Evolutionary conservation across 345 rosid species (phyloP), one percentile per base, ranked within the genome.

Genomic region (Corchorus capsularis): DNA sequence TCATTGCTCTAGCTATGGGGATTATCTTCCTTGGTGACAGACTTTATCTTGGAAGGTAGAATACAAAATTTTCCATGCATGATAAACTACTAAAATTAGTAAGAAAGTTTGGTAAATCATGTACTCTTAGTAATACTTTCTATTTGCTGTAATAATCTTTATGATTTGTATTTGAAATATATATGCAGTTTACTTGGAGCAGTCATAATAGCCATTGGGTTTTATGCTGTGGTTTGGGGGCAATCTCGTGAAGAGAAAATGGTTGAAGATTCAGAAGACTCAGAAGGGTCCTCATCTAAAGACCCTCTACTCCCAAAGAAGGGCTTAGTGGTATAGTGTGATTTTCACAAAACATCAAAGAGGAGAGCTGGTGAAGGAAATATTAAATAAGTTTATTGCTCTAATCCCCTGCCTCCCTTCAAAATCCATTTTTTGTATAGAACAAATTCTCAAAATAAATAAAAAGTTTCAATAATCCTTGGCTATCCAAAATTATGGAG

Each of bases 41-140:
- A n/a, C 83, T 85, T 67, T 75, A 61, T 78, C 80, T 82, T 69
- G 87, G 87, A 66, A 85, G 85, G 86, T 83, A 79, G 10, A 5
- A 0, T 45, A 39, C 5, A 6, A 39, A 1, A 6, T 15, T 8
- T 34, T 7, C 12, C 46, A 8, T 43, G 3, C 8, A 15, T 19
- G 2, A 56, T 19, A 56, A 41, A 5, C 4, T 43, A 16, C 43
- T 39, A 39, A 39, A 39, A 39, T 1, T 22, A 66, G 9, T 1
- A 45, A 45, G 2, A 8, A n/a, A 17, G 59, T n/a, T 54, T 54
- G 10, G 2, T 4, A 52, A 52, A 17, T 53, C 20, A 53, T 53
- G 15, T 15, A 52, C n/a, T 16, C 19, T 53, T 17, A 16, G 57
- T 16, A 32, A 32, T 13, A 4, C 3, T 71, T 50, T 69, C 37